Evolutionary conservation across 495 filamentous ascomycete species (phyloP).

Genomic region (Lophium mytilinum): DNA sequence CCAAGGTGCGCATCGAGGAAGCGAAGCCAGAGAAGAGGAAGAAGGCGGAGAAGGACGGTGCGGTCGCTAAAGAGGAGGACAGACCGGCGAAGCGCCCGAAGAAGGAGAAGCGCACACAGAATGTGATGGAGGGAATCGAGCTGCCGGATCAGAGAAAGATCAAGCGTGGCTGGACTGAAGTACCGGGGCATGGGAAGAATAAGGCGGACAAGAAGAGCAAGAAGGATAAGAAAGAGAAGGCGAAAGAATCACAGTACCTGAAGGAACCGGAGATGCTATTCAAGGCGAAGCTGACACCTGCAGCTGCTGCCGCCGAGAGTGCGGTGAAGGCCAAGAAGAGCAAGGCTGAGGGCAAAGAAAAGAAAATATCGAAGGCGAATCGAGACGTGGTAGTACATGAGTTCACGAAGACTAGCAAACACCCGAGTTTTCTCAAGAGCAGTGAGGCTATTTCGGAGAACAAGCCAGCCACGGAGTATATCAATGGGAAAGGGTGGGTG

Average conservation of each 20-base stretch:
- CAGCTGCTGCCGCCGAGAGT: slow-evolving; percentile 31
- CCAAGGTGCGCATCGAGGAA: slow-evolving; percentile 73
- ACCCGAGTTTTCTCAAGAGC: slow-evolving; percentile 62
- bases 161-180: slow-evolving; percentile 84
- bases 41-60: slow-evolving; percentile 10
- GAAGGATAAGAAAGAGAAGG: slow-evolving; percentile 36
- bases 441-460: slow-evolving; percentile 33
- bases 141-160: slow-evolving; percentile 67
- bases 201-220: slow-evolving; percentile 31
- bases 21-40: slow-evolving; percentile 51
- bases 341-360: slow-evolving; percentile 42
- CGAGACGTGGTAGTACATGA: slow-evolving; percentile 64
- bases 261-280: slow-evolving; percentile 73
- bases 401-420: slow-evolving; percentile 68
- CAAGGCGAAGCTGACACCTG: slow-evolving; percentile 65
- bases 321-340: slow-evolving; percentile 27
- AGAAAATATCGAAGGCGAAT: slow-evolving; percentile 45
- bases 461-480: slow-evolving; percentile 44
- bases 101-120: slow-evolving; percentile 54
- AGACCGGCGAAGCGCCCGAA: slow-evolving; percentile 33
- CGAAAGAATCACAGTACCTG: slow-evolving; percentile 68
- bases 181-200: slow-evolving; percentile 43
- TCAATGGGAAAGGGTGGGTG: slow-evolving; percentile 83
- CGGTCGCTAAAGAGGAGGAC: slow-evolving; percentile 31
- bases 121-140: slow-evolving; percentile 60